phyloP scores from a whole-genome alignment of 129 eudicot genomes.

The Rutidosis leptorrhynchoides region DNA sequence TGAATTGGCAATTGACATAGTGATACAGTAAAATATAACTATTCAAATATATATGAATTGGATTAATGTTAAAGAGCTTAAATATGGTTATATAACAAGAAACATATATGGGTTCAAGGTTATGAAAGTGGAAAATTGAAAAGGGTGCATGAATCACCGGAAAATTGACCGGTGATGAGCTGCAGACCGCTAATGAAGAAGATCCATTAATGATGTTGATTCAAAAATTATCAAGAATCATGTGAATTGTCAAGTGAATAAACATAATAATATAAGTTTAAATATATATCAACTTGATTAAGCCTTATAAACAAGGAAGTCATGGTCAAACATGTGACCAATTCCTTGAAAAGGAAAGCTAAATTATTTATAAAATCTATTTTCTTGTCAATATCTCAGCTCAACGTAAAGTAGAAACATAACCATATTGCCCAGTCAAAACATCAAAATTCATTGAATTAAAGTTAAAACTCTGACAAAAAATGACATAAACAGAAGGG shows the following conservation, averaged over 20 bases:
- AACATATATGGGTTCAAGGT: constrained; percentile 7
- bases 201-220: constrained; percentile 35
- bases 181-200: constrained; percentile 35
- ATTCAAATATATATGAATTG: constrained; percentile 17
- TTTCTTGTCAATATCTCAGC: constrained; percentile 27
- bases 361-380: neutral
- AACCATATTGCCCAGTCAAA: constrained; percentile 49
- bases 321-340: constrained; percentile 62
- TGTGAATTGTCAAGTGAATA: constrained; percentile 46
- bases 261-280: constrained; percentile 14
- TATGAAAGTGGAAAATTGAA: constrained; percentile 15
- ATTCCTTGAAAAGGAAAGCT: constrained; percentile 24
- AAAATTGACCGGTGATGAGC: constrained; percentile 36
- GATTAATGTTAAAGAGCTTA: constrained; percentile 9
- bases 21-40: constrained; percentile 15
- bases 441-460: constrained; percentile 12
- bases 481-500: neutral
- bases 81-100: constrained; percentile 26
- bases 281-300: constrained; percentile 22
- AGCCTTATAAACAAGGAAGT: constrained; percentile 37
- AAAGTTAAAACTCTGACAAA: neutral
- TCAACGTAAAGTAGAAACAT: constrained; percentile 27
- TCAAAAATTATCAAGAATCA: constrained; percentile 49
- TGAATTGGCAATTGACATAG: constrained; percentile 67
- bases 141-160: constrained; percentile 27